Evolutionary conservation across 805 yeast species (phyloP).

Genomic region (Hanseniaspora nectarophila): DNA sequence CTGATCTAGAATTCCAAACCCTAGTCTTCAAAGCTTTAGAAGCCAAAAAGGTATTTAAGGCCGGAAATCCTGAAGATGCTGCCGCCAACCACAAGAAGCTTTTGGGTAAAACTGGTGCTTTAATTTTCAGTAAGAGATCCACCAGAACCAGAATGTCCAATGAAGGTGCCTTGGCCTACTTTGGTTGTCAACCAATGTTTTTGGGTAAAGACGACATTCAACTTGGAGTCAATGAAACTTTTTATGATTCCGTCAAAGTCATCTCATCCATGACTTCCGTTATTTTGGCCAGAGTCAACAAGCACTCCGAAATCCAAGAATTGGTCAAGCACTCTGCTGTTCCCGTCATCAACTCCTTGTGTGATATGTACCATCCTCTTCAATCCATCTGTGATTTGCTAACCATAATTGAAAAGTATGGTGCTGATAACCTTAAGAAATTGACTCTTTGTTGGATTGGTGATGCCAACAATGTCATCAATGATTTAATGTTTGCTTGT

Average conservation of each 20-base stretch:
- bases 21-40: constrained; percentile 62
- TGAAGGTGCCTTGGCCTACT: constrained; percentile 86
- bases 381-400: constrained; percentile 88
- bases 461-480: constrained; percentile 89
- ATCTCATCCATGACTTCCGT: constrained; percentile 94
- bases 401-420: constrained; percentile 72
- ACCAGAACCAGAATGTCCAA: constrained; percentile 90
- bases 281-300: constrained; percentile 87
- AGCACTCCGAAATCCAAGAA: constrained; percentile 69
- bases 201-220: constrained; percentile 94
- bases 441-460: constrained; percentile 91
- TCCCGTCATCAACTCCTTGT: constrained; percentile 85
- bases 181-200: constrained; percentile 95
- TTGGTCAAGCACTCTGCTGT: constrained; percentile 69
- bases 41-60: constrained; percentile 52
- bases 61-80: constrained; percentile 33
- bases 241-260: constrained; percentile 79
- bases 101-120: constrained; percentile 68
- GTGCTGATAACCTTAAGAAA: constrained; percentile 34
- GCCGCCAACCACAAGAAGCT: constrained; percentile 39
- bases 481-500: constrained; percentile 83
- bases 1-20: constrained; percentile 55
- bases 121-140: constrained; percentile 81
- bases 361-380: constrained; percentile 87
- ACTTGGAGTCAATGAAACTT: constrained; percentile 84